Base-by-base conservation (phyloP, 805 yeast genomes). In the Saccharomyces mikatae region DNA sequence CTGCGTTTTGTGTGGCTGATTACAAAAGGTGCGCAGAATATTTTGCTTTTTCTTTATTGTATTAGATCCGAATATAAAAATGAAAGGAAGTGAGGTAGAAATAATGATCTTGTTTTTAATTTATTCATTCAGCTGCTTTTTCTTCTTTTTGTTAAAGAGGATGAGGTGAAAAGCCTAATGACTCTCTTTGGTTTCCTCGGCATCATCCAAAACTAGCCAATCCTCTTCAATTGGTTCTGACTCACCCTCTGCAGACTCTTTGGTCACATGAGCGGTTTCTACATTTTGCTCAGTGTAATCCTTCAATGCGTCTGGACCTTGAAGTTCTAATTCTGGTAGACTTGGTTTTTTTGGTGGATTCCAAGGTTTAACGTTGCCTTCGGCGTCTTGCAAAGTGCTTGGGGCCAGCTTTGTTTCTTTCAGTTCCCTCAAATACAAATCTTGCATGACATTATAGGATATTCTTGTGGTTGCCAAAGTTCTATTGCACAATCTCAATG, bases 331-430 rank as follows among this genome's bases (percentile, higher is more conserved):
- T 60, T 80, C 74, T 63, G 97, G 97, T 49, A 77, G 72, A 61
- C 81, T 71, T 64, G 98, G 96, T 62, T 89, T 81, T 59, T 79
- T 72, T 66, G 98, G 98, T 59, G 83, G 76, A 58, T 78, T 73
- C 94, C 96, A 94, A 64, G 87, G 82, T 75, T 86, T 83, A 63
- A 90, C 92, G 61, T 85, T 80, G 60, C 82, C 80, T 66, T 84
- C 89, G 58, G 92, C 85, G 62, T 87, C 96, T 61, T 80, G 77
- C 56, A 87, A 82, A 56, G 86, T 74, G 53, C 85, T 70, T 57
- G 89, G 83, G 56, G 85, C 80, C 70, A 96, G 91, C 79, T 90
- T 89, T 83, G 88, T 91, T 58, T 83, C 82, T 77, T 85, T 88
- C 74, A 94, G 78, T 74, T 91, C 96, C 72, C 80, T 83, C 69